Evolutionary conservation across 176 grass and related monocot genomes (phyloP).

Genomic region (Rhipidocladum racemiflorum): DNA sequence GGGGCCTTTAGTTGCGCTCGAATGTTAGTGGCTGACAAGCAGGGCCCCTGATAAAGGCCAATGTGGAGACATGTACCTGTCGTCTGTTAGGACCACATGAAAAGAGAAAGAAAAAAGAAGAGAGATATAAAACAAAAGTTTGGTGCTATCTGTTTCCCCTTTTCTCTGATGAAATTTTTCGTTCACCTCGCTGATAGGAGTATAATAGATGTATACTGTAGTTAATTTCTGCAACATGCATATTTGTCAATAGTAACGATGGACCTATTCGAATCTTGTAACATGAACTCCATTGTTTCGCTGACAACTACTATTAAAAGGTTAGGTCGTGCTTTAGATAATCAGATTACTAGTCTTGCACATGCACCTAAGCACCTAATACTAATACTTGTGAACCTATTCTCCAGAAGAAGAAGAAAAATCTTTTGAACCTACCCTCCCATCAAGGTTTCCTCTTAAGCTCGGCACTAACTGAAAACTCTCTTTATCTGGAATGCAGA

Average conservation of each 20-base stretch:
- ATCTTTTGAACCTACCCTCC: neutral
- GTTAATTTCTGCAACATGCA: neutral
- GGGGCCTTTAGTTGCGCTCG: too few species aligned
- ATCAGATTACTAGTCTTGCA: neutral
- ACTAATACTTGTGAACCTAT: too few species aligned
- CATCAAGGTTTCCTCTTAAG: neutral
- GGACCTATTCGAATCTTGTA: constrained; percentile 28
- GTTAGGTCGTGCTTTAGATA: neutral
- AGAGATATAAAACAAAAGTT: neutral
- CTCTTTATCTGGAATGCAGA: constrained; percentile 43
- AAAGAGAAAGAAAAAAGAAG: neutral
- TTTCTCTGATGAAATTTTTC: neutral
- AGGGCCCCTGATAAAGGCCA: neutral
- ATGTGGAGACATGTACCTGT: neutral
- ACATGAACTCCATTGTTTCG: constrained; percentile 25
- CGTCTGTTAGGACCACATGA: constrained; percentile 31
- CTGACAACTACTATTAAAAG: neutral
- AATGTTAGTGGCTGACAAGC: neutral
- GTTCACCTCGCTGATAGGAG: neutral
- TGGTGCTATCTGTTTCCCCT: neutral
- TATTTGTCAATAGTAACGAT: neutral
- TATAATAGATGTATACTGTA: neutral
- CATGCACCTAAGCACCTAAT: neutral
- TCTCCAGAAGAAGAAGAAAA: too few species aligned
- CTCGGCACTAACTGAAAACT: constrained; percentile 17